These are phyloP conservation scores for Xylaria sp. DNA, from an alignment of 2,329 filamentous ascomycete genomes.

Conservation along the genomic window DNA sequence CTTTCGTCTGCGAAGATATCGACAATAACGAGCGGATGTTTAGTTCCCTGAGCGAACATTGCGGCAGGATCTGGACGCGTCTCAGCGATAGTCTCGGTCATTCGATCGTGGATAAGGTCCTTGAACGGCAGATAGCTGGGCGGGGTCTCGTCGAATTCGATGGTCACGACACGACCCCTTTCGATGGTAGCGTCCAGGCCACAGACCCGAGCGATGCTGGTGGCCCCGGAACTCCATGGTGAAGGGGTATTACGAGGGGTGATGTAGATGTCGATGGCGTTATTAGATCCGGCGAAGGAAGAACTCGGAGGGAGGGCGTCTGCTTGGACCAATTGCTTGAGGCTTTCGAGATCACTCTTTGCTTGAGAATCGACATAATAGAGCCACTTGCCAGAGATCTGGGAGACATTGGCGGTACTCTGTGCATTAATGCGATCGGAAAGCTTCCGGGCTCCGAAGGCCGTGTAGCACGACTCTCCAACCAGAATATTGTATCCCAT, in stretches of 20 bases:
- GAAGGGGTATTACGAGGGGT: conserved; percentile 53
- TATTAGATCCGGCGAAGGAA: conserved; percentile 27
- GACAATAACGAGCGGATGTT: conserved; percentile 69
- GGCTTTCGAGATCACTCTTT: conserved; percentile 42
- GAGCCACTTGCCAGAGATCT: conserved; percentile 56
- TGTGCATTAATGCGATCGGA: conserved; percentile 44
- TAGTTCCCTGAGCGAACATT: conserved; percentile 75
- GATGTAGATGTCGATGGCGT: not conserved
- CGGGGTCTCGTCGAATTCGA: conserved; percentile 58
- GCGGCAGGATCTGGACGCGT: conserved; percentile 68
- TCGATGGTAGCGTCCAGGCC: conserved; percentile 58
- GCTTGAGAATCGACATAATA: conserved; percentile 67
- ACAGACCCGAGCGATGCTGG: conserved; percentile 59
- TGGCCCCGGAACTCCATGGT: conserved; percentile 96
- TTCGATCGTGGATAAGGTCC: conserved; percentile 84
- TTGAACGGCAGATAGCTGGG: conserved; percentile 56
- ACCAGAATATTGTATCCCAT: conserved; percentile 33
- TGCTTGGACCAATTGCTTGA: conserved; percentile 49
- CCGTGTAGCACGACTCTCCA: conserved; percentile 51
- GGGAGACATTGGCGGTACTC: conserved; percentile 45
- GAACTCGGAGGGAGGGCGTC: conserved; percentile 11
- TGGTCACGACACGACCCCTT: conserved; percentile 76
- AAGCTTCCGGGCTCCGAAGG: conserved; percentile 47
- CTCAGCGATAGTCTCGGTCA: conserved; percentile 81
- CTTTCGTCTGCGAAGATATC: conserved; percentile 67